Evolutionary conservation across 1,139 yeast species (phyloP).

Genomic region (Blastobotrys elegans): DNA sequence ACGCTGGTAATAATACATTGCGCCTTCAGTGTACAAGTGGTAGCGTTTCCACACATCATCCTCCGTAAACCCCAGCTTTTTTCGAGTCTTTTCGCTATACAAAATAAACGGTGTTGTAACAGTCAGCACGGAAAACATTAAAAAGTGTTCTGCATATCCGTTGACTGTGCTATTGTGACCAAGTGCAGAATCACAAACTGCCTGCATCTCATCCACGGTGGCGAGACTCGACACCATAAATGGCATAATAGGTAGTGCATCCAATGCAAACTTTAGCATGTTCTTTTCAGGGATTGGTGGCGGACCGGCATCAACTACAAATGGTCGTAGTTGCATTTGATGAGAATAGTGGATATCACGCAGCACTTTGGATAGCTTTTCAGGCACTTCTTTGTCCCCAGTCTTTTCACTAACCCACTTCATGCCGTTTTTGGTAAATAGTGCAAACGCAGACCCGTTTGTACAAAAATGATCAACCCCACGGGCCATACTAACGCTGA

Average conservation of each 20-base stretch:
- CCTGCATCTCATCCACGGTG: conserved; percentile 20
- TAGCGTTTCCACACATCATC: conserved; percentile 13
- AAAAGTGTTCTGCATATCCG: conserved; percentile 24
- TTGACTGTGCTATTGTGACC: conserved; percentile 15
- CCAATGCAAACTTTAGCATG: conserved; percentile 6
- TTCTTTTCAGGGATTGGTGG: conserved; percentile 9
- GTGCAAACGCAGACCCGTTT: conserved; percentile 34
- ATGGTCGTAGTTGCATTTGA: conserved; percentile 33
- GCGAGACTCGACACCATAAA: conserved; percentile 12
- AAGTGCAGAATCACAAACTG: conserved; percentile 21
- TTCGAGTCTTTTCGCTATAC: conserved; percentile 5
- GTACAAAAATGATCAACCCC: conserved; percentile 19
- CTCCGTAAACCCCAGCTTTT: conserved; percentile 13
- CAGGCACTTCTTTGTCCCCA: conserved; percentile 29
- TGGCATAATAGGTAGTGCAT: conserved; percentile 11
- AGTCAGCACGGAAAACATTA: conserved; percentile 22
- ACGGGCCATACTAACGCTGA: conserved; percentile 19
- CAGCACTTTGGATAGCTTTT: conserved; percentile 24
- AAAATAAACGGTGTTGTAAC: conserved; percentile 18
- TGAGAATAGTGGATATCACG: conserved; percentile 27
- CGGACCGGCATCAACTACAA: conserved; percentile 14
- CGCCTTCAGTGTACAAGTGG: conserved; percentile 14
- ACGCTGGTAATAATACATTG: conserved; percentile 22
- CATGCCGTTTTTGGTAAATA: conserved; percentile 39
- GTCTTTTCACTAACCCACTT: conserved; percentile 38